Percentiles rank a stretch among this genome's conserved stretches.
Conservation (phyloP, 352 stramenopile species). For the Phytophthora syringae region DNA sequence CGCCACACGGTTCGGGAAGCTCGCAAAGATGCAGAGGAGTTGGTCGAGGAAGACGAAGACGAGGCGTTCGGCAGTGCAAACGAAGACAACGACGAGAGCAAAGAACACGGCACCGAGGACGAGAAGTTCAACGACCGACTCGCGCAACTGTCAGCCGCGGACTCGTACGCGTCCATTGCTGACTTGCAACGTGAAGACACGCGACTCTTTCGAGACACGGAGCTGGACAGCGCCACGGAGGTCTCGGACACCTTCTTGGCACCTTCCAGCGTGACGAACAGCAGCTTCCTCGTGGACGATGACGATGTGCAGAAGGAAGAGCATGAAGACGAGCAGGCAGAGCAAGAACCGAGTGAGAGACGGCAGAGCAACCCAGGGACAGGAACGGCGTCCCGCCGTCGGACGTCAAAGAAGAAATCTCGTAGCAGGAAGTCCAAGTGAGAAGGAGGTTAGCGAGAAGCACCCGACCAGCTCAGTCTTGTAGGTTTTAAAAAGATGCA, state of each 20-base stretch:
- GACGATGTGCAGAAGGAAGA: conserved; percentile 19
- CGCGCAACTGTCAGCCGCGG: conserved; percentile 25
- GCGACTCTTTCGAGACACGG: conserved; percentile 40
- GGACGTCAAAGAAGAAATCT: conserved; percentile 43
- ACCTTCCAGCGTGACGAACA: conserved; percentile 17
- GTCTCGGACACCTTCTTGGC: conserved; percentile 27
- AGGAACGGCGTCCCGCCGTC: conserved; percentile 13
- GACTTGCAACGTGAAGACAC: conserved; percentile 19
- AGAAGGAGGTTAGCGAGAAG: not conserved
- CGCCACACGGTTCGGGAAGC: conserved; percentile 23
- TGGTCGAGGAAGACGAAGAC: conserved; percentile 42
- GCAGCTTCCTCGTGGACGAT: conserved; percentile 26
- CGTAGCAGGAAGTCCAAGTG: conserved; percentile 29
- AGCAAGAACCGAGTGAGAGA: conserved; percentile 11
- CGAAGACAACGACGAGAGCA: conserved; percentile 29
- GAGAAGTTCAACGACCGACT: conserved; percentile 19
- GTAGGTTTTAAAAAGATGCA: conserved; percentile 4
- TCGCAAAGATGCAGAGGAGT: conserved; percentile 22
- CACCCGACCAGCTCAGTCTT: conserved; percentile 1
- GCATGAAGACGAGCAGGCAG: conserved; percentile 14
- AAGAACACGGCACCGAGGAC: not conserved
- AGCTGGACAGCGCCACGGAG: conserved; percentile 25
- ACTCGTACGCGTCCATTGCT: conserved; percentile 41
- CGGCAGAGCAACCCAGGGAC: conserved; percentile 12
- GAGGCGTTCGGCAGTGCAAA: conserved; percentile 34